A percentile compares a stretch with the other conserved stretches of the same genome.
Conservation (phyloP, 345 rosid species). For the Anastatica hierochuntica region DNA sequence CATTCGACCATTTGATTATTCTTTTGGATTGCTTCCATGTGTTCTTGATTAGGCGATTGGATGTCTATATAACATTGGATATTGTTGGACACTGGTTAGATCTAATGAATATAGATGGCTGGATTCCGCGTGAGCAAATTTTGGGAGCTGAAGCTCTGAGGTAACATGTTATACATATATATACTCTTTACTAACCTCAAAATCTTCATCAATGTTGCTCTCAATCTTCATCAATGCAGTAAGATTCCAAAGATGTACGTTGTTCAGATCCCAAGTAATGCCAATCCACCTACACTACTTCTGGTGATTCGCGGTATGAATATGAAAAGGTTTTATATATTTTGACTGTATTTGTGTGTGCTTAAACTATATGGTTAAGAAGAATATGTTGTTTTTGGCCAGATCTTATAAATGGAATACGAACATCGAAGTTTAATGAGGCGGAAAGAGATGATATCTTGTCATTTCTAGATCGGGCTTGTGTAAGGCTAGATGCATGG, state of each 20-base stretch:
- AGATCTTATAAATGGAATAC: constrained; percentile 66
- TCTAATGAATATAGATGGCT: constrained; percentile 85
- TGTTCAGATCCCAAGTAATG: constrained; percentile 76
- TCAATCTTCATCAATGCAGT: too few species aligned
- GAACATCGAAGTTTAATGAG: constrained; percentile 43
- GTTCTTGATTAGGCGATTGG: constrained; percentile 74
- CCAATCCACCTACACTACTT: constrained; percentile 92
- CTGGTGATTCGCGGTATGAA: constrained; percentile 86
- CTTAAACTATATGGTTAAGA: too few species aligned
- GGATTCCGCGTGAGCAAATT: constrained; percentile 99
- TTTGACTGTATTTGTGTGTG: too few species aligned
- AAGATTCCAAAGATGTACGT: constrained; percentile 94
- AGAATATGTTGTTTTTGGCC: constrained; percentile 13
- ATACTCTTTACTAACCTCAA: too few species aligned
- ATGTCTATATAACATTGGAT: constrained; percentile 74
- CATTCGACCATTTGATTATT: too few species aligned
- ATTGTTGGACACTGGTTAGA: constrained; percentile 98
- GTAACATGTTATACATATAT: too few species aligned
- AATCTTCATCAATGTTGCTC: too few species aligned
- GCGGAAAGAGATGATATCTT: constrained; percentile 55
- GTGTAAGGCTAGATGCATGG: constrained; percentile 91
- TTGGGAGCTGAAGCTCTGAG: constrained; percentile 96
- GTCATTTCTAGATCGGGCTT: constrained; percentile 63
- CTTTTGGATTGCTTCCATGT: too few species aligned
- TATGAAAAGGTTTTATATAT: too few species aligned